These are phyloP conservation scores for Acacia melanoxylon DNA, from an alignment of 306 rosid genomes.

Conservation along the genomic window DNA sequence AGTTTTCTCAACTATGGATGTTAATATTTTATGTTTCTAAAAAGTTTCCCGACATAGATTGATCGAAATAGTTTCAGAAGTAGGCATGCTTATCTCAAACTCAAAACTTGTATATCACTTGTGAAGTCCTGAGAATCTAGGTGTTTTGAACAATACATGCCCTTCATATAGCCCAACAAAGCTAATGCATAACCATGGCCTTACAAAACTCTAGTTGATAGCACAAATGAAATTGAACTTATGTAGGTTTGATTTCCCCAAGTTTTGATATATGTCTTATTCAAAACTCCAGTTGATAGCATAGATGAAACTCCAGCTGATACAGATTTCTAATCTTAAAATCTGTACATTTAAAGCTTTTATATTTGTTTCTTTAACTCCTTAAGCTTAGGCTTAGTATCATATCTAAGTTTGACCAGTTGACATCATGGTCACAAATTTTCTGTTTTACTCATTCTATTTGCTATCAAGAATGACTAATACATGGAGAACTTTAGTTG, in stretches of 20 bases:
- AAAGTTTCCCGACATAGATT: neutral
- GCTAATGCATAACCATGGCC: neutral
- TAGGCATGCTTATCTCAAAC: no score
- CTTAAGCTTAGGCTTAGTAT: neutral
- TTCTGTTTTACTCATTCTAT: no score
- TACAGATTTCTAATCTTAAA: neutral
- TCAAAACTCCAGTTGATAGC: neutral
- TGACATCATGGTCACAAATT: no score
- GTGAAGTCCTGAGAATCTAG: neutral
- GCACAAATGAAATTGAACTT: neutral
- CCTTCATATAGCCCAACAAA: slow-evolving; percentile 7
- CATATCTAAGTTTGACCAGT: neutral
- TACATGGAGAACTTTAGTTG: no score
- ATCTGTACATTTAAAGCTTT: neutral
- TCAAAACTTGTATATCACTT: neutral
- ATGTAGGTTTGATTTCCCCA: slow-evolving; percentile 20
- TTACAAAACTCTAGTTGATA: slow-evolving; percentile 22
- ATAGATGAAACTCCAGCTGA: neutral
- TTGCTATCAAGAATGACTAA: no score
- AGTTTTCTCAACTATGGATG: neutral
- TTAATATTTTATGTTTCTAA: neutral
- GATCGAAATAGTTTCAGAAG: no score
- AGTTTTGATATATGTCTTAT: neutral
- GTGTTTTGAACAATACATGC: neutral
- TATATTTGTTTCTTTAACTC: neutral